Evolutionary conservation across 345 rosid genomes (phyloP), one percentile per base, ranked within the genome.

Genomic region (Iberis pinnata): DNA sequence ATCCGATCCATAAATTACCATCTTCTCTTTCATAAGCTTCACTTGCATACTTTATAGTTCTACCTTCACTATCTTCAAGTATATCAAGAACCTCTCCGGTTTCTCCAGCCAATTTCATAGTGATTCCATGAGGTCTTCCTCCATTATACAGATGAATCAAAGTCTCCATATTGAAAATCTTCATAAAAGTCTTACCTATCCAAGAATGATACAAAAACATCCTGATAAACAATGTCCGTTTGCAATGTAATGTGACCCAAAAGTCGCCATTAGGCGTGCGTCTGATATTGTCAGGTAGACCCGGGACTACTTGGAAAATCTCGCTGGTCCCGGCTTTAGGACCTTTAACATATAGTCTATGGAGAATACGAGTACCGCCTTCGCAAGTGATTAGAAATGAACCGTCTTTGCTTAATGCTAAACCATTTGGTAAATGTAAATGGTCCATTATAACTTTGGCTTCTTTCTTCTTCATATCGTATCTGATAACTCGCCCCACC

Each of bases 401-500:
- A 18, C 67, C 65, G 18, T 84, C 82, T 53, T 74, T 80, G 79
- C 87, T 81, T 42, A 87, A 27, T 2, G 93, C 78, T 9, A 81
- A 80, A 8, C 96, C 93, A 53, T 87, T 87, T 18, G 96, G 82
- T 48, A 87, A 73, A 31, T 77, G 75, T 8, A 81, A 70, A 49
- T 50, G 76, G 48, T 56, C 53, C 49, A 71, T 22, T 5, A 87
- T 18, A 22, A 79, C 82, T 12, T 64, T 70, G 27, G 83, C 73
- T 27, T 79, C 63, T 27, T 81, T 76, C 42, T 63, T 79, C n/a
- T 64, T 60, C 50, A 49, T 77, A 49, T 80, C 68, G 46, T 84
- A 87, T 67, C 71, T 79, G 72, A 87, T 26, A 42, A 76, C 56
- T 65, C 79, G 74, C 42, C 93, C 93, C 1, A 83, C 76, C 56